Evolutionary conservation across 805 yeast species (phyloP), one percentile per base, ranked within the genome.

Genomic region (Metschnikowia continentalis): DNA sequence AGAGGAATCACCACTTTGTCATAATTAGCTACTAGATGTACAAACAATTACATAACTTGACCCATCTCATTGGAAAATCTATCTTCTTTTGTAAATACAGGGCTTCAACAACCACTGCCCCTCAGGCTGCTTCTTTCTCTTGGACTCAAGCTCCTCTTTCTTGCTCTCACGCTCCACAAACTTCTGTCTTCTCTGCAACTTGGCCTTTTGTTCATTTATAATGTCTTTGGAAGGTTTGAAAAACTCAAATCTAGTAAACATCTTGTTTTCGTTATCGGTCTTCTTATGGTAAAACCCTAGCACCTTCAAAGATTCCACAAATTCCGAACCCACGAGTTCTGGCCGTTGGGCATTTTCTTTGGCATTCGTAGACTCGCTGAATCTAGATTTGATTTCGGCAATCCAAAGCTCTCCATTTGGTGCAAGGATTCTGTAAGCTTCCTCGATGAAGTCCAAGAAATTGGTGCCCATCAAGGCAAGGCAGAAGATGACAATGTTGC

Each of bases 371-470:
- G 70, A 68, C 61, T 90, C 96, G 6, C 81, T 72, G 61, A 94
- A 88, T 62, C 99, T 77, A 1, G 97, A 89, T 69, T 92, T 92
- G 70, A 94, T 94, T 66, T 94, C 99, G 2, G 98, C 94, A 43
- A 94, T 90, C 99, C 99, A 94, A 43, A 94, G 71, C 65, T 92
- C 96, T 26, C 99, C 98, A 53, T 90, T 78, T 40, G 96, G 96
- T 8, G 90, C 84, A 48, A 94, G 73, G 15, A 94, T 75, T 61
- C 99, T 77, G 63, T 87, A 78, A 0, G 97, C 98, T 65, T 94
- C 99, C 51, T 83, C 77, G 48, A 94, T 81, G 64, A 94, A 94
- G 64, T 94, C 98, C 54, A 91, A 72, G 65, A 92, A 90, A 64
- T 94, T 94, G 3, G 98, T 92, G 3, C 99, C 99, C 99, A 94